phyloP scores from a whole-genome alignment of 2,329 filamentous ascomycete species.

The Ceratocystis cubensis region DNA sequence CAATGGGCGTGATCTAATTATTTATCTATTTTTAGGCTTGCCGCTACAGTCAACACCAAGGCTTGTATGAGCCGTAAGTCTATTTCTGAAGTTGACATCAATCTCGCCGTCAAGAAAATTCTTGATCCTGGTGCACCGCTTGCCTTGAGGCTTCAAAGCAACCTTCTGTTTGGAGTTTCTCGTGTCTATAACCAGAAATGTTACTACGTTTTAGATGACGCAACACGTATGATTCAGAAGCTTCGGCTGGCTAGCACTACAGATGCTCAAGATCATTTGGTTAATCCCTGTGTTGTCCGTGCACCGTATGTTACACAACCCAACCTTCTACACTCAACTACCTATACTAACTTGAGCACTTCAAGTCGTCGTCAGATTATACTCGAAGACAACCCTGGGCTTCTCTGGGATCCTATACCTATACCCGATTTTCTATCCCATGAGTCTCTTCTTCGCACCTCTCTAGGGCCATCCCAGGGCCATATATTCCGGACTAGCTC shows the following conservation, averaged over 20 bases:
- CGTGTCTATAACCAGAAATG: constrained; percentile 82
- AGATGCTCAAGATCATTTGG: constrained; percentile 23
- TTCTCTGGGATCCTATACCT: constrained; percentile 50
- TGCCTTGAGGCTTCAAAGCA: constrained; percentile 80
- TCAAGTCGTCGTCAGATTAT: constrained; percentile 61
- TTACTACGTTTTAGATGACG: constrained; percentile 69
- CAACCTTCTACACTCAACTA: neutral
- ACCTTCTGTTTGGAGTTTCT: constrained; percentile 72
- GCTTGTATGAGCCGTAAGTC: constrained; percentile 72
- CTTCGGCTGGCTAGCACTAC: constrained; percentile 27
- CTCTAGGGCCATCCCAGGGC: neutral
- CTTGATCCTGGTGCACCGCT: constrained; percentile 69
- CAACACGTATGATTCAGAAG: constrained; percentile 43
- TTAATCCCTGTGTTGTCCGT: constrained; percentile 60
- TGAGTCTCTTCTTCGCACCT: constrained; percentile 16
- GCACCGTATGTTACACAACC: constrained; percentile 45
- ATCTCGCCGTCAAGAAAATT: constrained; percentile 81
- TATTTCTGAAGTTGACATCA: constrained; percentile 77
- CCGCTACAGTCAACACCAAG: constrained; percentile 71
- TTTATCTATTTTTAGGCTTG: constrained; percentile 49
- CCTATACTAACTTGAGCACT: neutral
- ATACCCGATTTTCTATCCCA: constrained; percentile 40
- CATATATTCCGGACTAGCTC: constrained; percentile 14
- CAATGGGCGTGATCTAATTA: constrained; percentile 13
- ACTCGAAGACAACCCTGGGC: constrained; percentile 70